Evolutionary conservation across 2,329 filamentous ascomycete genomes (phyloP).

Genomic region (Penicillium hordei): DNA sequence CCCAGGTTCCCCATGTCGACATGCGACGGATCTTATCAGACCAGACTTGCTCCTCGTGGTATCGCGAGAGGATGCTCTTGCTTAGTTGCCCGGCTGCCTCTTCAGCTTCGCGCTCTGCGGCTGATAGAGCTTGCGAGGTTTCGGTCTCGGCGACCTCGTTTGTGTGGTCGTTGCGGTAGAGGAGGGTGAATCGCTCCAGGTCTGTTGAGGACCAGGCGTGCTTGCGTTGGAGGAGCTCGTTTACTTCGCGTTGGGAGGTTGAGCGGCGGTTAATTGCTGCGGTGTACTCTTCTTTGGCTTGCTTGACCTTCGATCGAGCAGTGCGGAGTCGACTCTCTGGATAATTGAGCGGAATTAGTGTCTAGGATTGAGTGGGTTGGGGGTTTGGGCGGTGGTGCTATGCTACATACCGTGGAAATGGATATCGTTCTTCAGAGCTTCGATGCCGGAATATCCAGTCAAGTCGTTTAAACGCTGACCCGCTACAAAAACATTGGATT

Average conservation of each 20-base stretch:
- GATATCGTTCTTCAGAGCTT: constrained; percentile 78
- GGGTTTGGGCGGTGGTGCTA: neutral
- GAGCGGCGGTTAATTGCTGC: constrained; percentile 79
- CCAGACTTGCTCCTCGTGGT: constrained; percentile 99
- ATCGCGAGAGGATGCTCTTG: constrained; percentile 80
- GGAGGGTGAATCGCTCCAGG: constrained; percentile 87
- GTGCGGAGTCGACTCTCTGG: constrained; percentile 53
- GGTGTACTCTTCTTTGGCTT: constrained; percentile 74
- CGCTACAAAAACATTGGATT: constrained; percentile 79
- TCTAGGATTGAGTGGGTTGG: neutral
- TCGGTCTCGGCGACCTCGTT: constrained; percentile 81
- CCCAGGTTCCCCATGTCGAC: constrained; percentile 98
- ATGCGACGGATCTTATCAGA: constrained; percentile 94
- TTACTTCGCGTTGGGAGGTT: constrained; percentile 92
- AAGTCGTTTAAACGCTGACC: constrained; percentile 89
- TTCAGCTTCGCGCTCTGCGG: constrained; percentile 77
- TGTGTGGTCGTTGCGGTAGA: constrained; percentile 89
- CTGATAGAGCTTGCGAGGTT: constrained; percentile 69
- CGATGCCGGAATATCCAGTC: constrained; percentile 91
- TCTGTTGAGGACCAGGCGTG: constrained; percentile 85
- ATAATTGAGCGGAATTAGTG: neutral
- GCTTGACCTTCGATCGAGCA: constrained; percentile 65
- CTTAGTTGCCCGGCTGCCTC: constrained; percentile 73
- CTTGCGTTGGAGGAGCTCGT: constrained; percentile 88
- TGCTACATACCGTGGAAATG: constrained; percentile 56